Percentiles rank a stretch among this genome's conserved stretches.
phyloP scores from a whole-genome alignment of 768 basidiomycete genomes.

The Hericium rajendrae region DNA sequence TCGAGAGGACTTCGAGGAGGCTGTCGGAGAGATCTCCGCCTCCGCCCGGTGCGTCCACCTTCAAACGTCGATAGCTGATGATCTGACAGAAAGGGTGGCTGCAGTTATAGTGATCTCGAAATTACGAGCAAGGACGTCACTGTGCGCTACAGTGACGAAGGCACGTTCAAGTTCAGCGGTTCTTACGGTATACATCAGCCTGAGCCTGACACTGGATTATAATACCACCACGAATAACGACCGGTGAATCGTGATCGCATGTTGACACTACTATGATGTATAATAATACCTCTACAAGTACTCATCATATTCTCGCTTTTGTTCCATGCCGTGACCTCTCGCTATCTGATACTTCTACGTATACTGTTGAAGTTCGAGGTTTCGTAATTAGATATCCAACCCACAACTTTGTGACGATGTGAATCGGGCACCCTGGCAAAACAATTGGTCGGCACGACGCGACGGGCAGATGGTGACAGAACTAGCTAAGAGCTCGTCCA shows the following conservation, averaged over 20 bases:
- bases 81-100: slow-evolving; percentile 27
- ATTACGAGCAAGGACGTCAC: slow-evolving; percentile 34
- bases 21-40: slow-evolving; percentile 20
- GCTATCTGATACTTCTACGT: too few species aligned
- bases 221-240: too few species aligned
- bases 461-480: too few species aligned
- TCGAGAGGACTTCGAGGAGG: slow-evolving; percentile 23
- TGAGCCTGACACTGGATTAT: too few species aligned
- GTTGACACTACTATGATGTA: background rate
- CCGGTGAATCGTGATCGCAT: background rate
- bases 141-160: slow-evolving; percentile 35
- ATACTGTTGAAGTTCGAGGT: too few species aligned
- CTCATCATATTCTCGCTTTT: background rate
- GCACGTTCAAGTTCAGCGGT: slow-evolving; percentile 51
- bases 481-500: too few species aligned
- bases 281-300: background rate
- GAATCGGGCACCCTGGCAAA: too few species aligned
- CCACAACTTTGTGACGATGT: too few species aligned
- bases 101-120: slow-evolving; percentile 30
- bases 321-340: too few species aligned
- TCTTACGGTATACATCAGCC: slow-evolving; percentile 28
- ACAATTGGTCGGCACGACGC: too few species aligned
- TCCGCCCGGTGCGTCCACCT: background rate
- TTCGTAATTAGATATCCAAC: too few species aligned
- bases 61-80: slow-evolving; percentile 11